Evolutionary conservation across 805 yeast species (phyloP).

Genomic region (Monosporozyma aerobia): DNA sequence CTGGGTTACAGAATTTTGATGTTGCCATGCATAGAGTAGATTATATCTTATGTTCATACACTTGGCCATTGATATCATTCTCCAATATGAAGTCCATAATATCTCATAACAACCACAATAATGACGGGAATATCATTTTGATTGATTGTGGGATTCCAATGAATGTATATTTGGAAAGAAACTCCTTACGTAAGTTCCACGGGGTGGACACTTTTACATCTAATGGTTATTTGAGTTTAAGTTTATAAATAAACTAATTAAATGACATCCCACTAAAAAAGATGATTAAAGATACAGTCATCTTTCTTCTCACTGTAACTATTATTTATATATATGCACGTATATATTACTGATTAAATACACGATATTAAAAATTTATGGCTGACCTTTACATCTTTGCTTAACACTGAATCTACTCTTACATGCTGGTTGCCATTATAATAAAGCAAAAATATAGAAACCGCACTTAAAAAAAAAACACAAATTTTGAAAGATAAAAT

Average conservation of each 20-base stretch:
- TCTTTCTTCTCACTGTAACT: background rate
- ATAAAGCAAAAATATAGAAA: background rate
- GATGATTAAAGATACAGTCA: background rate
- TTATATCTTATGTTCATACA: conserved; percentile 59
- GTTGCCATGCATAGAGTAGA: conserved; percentile 36
- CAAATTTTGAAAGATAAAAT: background rate
- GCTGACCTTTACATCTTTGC: no score
- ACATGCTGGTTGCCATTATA: background rate
- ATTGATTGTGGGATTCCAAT: conserved; percentile 66
- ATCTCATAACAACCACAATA: background rate
- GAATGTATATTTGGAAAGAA: conserved; percentile 36
- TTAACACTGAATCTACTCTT: no score
- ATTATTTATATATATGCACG: background rate
- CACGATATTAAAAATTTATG: background rate
- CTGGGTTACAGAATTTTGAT: conserved; percentile 43
- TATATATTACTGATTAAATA: background rate
- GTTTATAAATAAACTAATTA: background rate
- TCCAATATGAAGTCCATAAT: conserved; percentile 3
- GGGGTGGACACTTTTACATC: conserved; percentile 21
- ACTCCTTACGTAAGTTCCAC: conserved; percentile 41
- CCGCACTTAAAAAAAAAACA: background rate
- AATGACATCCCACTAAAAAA: background rate
- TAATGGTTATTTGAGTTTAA: conserved; percentile 3
- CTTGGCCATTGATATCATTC: conserved; percentile 43
- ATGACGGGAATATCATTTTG: conserved; percentile 38